These are phyloP conservation scores for Rhodotorula sp. DNA, from an alignment of 1,284 basidiomycete species.

Conservation along the genomic window DNA sequence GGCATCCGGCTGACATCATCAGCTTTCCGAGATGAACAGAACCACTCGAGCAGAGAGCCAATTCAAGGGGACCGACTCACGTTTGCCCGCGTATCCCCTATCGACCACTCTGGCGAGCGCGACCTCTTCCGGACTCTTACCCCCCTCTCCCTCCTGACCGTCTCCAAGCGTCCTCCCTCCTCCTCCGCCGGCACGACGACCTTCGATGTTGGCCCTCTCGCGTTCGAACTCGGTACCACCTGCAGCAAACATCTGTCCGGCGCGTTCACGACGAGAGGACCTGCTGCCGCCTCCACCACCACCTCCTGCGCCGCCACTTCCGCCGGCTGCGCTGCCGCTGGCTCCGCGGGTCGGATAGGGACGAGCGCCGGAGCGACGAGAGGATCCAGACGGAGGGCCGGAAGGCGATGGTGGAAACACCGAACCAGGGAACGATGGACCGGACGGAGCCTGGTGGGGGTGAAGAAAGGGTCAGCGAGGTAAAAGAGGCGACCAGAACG, in stretches of 20 bases:
- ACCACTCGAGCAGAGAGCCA: not conserved
- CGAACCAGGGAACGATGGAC: not conserved
- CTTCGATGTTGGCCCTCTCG: constrained; percentile 1
- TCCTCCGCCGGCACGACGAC: not conserved
- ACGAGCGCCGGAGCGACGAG: not conserved
- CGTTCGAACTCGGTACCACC: constrained; percentile 5
- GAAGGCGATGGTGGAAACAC: constrained; percentile 1
- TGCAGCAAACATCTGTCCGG: not conserved
- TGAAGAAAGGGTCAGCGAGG: not conserved
- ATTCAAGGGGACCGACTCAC: constrained; percentile 1
- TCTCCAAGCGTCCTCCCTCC: constrained; percentile 2
- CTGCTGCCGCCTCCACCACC: not conserved
- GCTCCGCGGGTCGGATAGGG: not conserved
- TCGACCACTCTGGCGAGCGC: constrained; percentile 22
- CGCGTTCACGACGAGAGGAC: not conserved
- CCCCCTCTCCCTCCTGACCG: not conserved
- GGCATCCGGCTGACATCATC: no score
- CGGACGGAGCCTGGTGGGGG: not conserved
- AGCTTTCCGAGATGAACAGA: not conserved
- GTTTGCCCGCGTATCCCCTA: constrained; percentile 16
- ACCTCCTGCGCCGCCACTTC: not conserved
- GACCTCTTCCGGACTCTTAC: constrained; percentile 12
- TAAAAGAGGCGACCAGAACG: no score
- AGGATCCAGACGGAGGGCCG: not conserved
- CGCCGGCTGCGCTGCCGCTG: not conserved